Base-by-base conservation (phyloP, 2,329 filamentous ascomycete genomes). In the Coniochaeta hoffmannii region DNA sequence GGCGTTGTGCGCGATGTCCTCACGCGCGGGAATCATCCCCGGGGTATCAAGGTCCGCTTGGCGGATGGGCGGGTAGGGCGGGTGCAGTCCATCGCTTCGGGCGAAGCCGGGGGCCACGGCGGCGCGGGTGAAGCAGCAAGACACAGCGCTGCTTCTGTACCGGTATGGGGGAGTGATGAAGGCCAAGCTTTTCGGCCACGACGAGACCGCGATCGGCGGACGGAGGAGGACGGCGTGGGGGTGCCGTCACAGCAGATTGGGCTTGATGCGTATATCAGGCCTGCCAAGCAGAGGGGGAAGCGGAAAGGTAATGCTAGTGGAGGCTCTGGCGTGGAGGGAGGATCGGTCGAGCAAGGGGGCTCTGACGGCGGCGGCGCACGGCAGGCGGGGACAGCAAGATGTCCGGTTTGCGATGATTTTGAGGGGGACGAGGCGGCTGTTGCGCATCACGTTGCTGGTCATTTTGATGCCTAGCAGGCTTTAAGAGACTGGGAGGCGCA, bases 41-140 rank as follows among this genome's bases (percentile, higher is more conserved):
- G 87, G 10, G 89, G 89, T 34, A 89, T 92, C 72, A 93, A 92
- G 69, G 88, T 92, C 24, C 81, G 88, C 2, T 74, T 93, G 6
- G 71, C 74, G 1, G 87, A 89, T 66, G 88, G 88, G 1, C 77
- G 86, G 26, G 81, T 93, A 2, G 89, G 89, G 1, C 74, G 89
- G 15, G 89, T 93, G 28, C 89, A 92, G 69, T 74, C 77, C 46
- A 77, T 89, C 68, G 73, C 70, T 15, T 54, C 65, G 46, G 59
- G 32, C 50, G 15, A 49, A 38, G 24, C 44, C 1, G 63, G 66
- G 30, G 58, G 55, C 28, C 15, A n/a, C 46, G 3, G 54, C 50
- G 28, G 12, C 51, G 12, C 55, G 32, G 26, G 54, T 51, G 35
- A 31, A 32, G 14, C 28, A 14, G 35, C 30, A 28, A 58, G 34